Conservation (phyloP, 2,329 filamentous ascomycete species). For the Hymenoscyphus scutula region DNA sequence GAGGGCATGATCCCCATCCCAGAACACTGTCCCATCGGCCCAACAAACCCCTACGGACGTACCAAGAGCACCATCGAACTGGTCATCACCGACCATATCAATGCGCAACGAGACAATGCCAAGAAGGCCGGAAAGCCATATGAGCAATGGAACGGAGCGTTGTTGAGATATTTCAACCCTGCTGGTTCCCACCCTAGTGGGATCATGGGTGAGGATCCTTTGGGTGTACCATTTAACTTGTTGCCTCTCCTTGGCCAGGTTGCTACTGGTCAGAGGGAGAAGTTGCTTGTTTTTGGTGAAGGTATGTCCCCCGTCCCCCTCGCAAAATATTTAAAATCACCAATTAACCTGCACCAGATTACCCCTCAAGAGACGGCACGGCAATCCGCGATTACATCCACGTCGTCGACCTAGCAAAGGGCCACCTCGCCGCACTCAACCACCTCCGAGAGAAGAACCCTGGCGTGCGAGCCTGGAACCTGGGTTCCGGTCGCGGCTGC, state of each 20-base stretch:
- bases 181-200: constrained; percentile 91
- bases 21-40: constrained; percentile 91
- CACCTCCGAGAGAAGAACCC: constrained; percentile 81
- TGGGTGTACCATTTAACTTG: constrained; percentile 93
- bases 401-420: constrained; percentile 82
- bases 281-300: constrained; percentile 90
- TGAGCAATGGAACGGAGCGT: constrained; percentile 86
- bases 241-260: constrained; percentile 93
- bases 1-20: constrained; percentile 99
- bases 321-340: constrained; percentile 11
- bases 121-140: constrained; percentile 75
- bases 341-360: constrained; percentile 60
- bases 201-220: constrained; percentile 96
- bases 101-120: constrained; percentile 78
- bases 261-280: constrained; percentile 89
- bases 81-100: constrained; percentile 88
- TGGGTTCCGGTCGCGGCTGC: constrained; percentile 90
- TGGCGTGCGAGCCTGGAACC: constrained; percentile 92
- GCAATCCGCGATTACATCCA: constrained; percentile 98
- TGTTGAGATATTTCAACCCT: constrained; percentile 97
- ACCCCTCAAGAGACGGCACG: constrained; percentile 84
- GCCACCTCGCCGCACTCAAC: constrained; percentile 85
- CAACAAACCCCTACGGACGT: constrained; percentile 96
- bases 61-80: constrained; percentile 92
- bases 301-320: constrained; percentile 56